Evolutionary conservation across 75 land plant species (phyloP), one percentile per base, ranked within the genome.

Genomic region (Cupressus sempervirens): DNA sequence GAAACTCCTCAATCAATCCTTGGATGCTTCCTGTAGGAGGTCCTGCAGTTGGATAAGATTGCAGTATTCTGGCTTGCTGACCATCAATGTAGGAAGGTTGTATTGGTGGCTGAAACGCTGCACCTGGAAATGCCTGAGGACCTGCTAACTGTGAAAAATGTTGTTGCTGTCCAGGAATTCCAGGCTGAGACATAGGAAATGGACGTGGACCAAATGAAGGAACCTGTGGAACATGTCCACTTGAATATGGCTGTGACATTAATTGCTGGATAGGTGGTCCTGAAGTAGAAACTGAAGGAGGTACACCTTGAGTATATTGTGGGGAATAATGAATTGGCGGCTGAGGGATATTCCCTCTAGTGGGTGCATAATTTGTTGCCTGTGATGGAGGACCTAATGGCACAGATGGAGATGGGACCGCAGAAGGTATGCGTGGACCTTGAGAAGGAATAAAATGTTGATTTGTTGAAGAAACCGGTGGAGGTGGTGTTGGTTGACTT

Each of bases 1-100:
- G 91, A 83, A 98, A 98, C 38, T 98, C 99, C 82, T 98, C 99
- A 68, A 88, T 91, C 87, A 98, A 89, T 20, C 92, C 94, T 82
- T 95, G 94, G 12, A 86, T 34, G 41, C 77, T 9, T 54, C 91
- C 86, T 23, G 88, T 29, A 86, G 92, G 90, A 74, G 95, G 93
- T 74, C 88, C 92, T 84, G 85, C 73, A 23, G 88, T 87, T 76
- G 89, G 89, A 83, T 91, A 90, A 16, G 92, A 90, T 85, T 86
- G 54, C 48, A 87, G 89, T 68, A 86, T 87, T 73, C 86, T 90
- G 0, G 90, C 85, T 38, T 77, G 86, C 18, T 89, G 85, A 67
- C 92, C 93, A 87, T 83, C 86, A 40, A 50, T 46, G 43, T 48
- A 23, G 85, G 89, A 54, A 20, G 88, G 30, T 32, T 62, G 79